phyloP scores from a whole-genome alignment of 1,284 basidiomycete species.

The Puccinia novopanici region DNA sequence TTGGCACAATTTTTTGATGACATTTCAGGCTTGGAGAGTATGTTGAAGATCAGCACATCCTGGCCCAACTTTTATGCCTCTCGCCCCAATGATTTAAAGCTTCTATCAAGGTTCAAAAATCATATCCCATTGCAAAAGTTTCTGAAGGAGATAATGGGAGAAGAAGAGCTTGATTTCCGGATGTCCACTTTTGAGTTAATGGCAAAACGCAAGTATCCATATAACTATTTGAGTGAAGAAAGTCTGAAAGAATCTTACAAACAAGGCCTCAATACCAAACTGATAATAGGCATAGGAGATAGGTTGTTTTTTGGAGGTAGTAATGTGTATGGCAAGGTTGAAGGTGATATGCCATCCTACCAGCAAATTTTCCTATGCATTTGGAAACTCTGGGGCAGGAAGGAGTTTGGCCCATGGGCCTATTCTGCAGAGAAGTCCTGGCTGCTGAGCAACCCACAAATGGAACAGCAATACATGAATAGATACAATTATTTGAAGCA shows the following conservation, averaged over 20 bases:
- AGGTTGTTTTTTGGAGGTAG: too few species aligned
- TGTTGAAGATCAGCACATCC: neutral
- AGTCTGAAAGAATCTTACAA: too few species aligned
- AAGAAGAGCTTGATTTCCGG: neutral
- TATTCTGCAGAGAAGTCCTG: too few species aligned
- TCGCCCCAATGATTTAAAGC: neutral
- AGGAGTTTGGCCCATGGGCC: too few species aligned
- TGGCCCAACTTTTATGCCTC: constrained; percentile 3
- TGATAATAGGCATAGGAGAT: too few species aligned
- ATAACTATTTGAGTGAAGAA: too few species aligned
- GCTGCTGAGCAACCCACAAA: too few species aligned
- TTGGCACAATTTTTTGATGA: neutral
- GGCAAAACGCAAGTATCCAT: too few species aligned
- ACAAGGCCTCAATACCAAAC: neutral
- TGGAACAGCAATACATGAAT: too few species aligned
- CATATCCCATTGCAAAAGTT: neutral
- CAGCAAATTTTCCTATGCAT: neutral
- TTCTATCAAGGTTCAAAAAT: neutral
- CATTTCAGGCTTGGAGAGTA: neutral
- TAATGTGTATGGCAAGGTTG: too few species aligned
- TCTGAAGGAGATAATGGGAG: neutral
- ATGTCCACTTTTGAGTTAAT: too few species aligned
- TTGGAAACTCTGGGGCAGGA: neutral
- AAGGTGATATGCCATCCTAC: too few species aligned
- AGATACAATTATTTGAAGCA: neutral